These are phyloP conservation scores for Penicillium longicatenatum DNA, from an alignment of 495 filamentous ascomycete genomes.

Conservation along the genomic window DNA sequence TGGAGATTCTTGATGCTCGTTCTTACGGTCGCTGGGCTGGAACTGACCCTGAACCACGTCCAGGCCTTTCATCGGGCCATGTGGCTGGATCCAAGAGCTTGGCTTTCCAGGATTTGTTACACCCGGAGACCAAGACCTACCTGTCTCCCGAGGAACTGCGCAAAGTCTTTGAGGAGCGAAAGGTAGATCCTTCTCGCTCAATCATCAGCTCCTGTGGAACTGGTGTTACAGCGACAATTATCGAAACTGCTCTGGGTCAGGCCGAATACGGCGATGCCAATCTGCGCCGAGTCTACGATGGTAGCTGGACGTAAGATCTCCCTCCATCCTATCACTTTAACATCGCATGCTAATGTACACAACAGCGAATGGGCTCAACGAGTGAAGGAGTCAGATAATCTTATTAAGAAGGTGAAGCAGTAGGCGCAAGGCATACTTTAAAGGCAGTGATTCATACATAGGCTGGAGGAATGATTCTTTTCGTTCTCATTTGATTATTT, in stretches of 20 bases:
- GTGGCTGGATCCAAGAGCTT: conserved; percentile 86
- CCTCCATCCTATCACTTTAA: background rate
- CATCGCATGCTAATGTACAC: conserved; percentile 19
- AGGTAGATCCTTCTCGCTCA: conserved; percentile 77
- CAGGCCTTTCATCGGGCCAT: conserved; percentile 87
- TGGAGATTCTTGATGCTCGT: conserved; percentile 91
- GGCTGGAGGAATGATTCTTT: background rate
- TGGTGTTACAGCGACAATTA: conserved; percentile 89
- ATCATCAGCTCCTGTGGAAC: conserved; percentile 92
- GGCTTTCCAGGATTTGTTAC: conserved; percentile 76
- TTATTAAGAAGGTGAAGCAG: conserved; percentile 57
- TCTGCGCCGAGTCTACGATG: conserved; percentile 83
- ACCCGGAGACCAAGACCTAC: conserved; percentile 79
- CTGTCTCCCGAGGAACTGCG: conserved; percentile 70
- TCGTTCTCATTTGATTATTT: background rate
- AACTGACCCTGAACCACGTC: conserved; percentile 81
- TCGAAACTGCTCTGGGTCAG: conserved; percentile 82
- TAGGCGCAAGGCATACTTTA: background rate
- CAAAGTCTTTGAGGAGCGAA: conserved; percentile 73
- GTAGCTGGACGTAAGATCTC: conserved; percentile 90
- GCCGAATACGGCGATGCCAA: conserved; percentile 71
- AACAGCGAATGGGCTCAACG: conserved; percentile 76
- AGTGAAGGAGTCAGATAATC: conserved; percentile 56
- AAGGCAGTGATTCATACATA: background rate
- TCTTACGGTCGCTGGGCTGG: conserved; percentile 79